Evolutionary conservation across 352 stramenopile species (phyloP), one percentile per base, ranked within the genome.

Genomic region (Phytopythium boreale): DNA sequence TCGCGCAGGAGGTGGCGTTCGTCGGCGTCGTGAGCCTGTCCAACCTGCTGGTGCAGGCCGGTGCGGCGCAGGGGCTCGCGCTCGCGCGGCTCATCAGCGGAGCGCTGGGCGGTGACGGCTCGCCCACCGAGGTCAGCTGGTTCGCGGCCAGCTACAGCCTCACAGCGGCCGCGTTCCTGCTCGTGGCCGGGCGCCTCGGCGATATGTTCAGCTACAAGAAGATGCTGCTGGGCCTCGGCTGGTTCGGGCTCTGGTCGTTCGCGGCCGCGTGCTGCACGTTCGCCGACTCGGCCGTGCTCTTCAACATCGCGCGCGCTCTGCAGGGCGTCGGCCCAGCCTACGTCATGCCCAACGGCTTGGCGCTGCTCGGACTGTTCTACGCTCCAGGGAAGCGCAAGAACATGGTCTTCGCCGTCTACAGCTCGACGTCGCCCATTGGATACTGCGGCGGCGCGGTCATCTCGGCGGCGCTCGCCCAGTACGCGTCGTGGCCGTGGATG

Each of bases 141-240:
- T 59, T 46, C 53, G 29, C 53, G 53, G 53, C 53, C 53, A 59
- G 53, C 53, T 59, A 59, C 53, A 59, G 31, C 53, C 31, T 59
- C 11, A 59, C 53, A 20, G 34, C 53, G 19, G 53, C 29, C 53
- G 44, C 53, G 0, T 59, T 59, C 53, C 46, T 59, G 31, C 53
- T 56, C 11, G 11, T 26, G 27, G 12, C 50, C 20, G 50, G 50
- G 15, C 50, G 50, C 15, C 50, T 56, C 26, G 50, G 50, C 50
- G 50, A 56, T 26, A 56, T 17, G 7, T 41, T 59, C 53, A 34
- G 53, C 53, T 46, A 59, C 53, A 59, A 59, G 29, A 26, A 29
- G 31, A 27, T 59, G 29, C 20, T 46, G 31, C 20, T 46, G 15
- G 53, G 53, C 5, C 34, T 59, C 34, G 5, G 20, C 29, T 59